Evolutionary conservation across 2,329 filamentous ascomycete genomes (phyloP), one percentile per base, ranked within the genome.

Genomic region (Colletotrichum spaethianum): DNA sequence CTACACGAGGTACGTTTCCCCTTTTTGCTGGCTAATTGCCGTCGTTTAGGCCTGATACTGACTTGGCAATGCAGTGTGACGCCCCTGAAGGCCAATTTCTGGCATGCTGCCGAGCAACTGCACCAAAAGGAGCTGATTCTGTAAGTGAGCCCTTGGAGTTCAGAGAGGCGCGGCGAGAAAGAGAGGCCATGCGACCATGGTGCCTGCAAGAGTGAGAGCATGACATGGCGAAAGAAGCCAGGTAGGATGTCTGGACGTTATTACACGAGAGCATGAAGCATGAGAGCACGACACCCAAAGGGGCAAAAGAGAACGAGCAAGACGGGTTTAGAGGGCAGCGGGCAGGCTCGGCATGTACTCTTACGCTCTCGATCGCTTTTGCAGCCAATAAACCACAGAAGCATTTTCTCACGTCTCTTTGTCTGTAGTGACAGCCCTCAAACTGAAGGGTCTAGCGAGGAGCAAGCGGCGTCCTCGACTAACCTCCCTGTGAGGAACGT

Each of bases 1-100:
- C 36, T 91, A 93, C 81, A 97, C 96, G 16, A 96, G 94, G 93
- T 94, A 83, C 77, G 86, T 83, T 38, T 18, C 59, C 12, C 46
- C 50, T 44, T 52, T 65, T 63, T 36, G 73, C 73, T 36, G 38
- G 59, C 38, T 33, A 16, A 53, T 20, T 68, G 62, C 42, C 20
- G 48, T 38, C 33, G 50, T 66, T 44, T 33, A 50, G 33, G 65
- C 66, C 7, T 69, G 53, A 67, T 72, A 46, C 52, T 76, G 42
- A 72, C 64, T 8, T 14, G 57, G 77, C 38, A 74, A 57, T n/a
- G n/a, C 78, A 97, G 95, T 82, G 91, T 99, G 68, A 98, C 96
- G 4, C 94, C 96, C 18, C 82, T 98, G 75, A 94, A 93, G 81
- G 95, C 96, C 52, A 98, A 98, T 82, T 99, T 98, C 82, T 95